Base-by-base conservation (phyloP, 148 eudicot genomes). In the Vaccinium corymbosum region DNA sequence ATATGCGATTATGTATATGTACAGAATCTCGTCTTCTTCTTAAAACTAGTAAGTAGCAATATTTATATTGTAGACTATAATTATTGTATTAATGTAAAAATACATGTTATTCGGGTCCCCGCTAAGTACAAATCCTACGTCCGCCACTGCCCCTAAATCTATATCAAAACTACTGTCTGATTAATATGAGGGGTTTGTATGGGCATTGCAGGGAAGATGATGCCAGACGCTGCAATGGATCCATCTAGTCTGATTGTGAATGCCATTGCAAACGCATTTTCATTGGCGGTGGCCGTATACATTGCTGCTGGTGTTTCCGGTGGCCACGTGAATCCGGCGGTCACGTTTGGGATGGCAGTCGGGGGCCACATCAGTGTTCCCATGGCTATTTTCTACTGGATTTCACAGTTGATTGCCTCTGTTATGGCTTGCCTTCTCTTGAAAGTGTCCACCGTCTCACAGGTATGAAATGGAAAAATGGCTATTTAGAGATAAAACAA, bases 401-500 rank as follows among this genome's bases (percentile, higher is more conserved):
- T 94, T 53, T 86, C 94, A 0, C 98, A 96, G 76, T 85, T 96
- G 83, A 87, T 96, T 76, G 99, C 89, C n/a, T 90, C 98, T 52
- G 86, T 94, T 12, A 84, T 94, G 78, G 99, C 98, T 49, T 96
- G 98, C 75, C 90, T 93, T 19, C 76, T 96, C 76, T 90, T 96
- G 42, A 96, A 92, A 82, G 46, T 89, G 38, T 49, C 88, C 78
- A 93, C 94, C 0, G 94, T 90, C 84, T 84, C 88, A 78, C 93
- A 92, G 87, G 98, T 96, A 87, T 78, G 19, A 13, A 11, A 71
- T 78, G 70, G 22, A 6, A 17, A 14, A 62, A 19, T 6, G 2
- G 13, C 7, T 3, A 4, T 61, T 61, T 7, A 61, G 68, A 61
- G 68, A 61, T 6, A 35, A 35, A 35, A 35, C 38, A 35, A 35